These are phyloP conservation scores for Phytophthora crassamura DNA, from an alignment of 352 stramenopile species.

Conservation along the genomic window DNA sequence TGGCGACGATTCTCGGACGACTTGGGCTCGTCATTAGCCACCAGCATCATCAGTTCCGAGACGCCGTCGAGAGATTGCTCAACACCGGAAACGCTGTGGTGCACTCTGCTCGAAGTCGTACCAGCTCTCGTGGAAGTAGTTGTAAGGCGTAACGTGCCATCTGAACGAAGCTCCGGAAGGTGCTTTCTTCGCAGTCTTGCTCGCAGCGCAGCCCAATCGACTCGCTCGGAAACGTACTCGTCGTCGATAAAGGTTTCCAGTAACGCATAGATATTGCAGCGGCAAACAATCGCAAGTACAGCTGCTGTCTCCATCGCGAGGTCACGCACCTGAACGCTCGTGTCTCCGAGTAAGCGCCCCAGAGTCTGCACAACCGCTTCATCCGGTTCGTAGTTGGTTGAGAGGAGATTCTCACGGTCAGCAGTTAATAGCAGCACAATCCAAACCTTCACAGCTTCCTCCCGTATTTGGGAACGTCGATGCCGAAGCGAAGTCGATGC, in stretches of 20 bases:
- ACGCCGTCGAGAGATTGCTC: slow-evolving; percentile 48
- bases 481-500: slow-evolving; percentile 48
- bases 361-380: slow-evolving; percentile 45
- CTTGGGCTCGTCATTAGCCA: slow-evolving; percentile 9
- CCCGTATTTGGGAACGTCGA: slow-evolving; percentile 61
- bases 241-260: slow-evolving; percentile 59
- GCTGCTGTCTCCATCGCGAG: slow-evolving; percentile 55
- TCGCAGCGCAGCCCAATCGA: slow-evolving; percentile 59
- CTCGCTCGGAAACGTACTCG: slow-evolving; percentile 55
- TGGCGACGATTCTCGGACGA: background rate
- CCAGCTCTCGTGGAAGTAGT: background rate
- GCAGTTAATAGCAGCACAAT: slow-evolving; percentile 52
- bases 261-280: slow-evolving; percentile 50
- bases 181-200: slow-evolving; percentile 44
- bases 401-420: slow-evolving; percentile 28
- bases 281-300: slow-evolving; percentile 40
- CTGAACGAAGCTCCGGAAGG: slow-evolving; percentile 45
- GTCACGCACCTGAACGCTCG: slow-evolving; percentile 45
- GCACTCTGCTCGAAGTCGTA: background rate
- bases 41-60: slow-evolving; percentile 50
- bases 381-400: slow-evolving; percentile 24
- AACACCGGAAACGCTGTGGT: slow-evolving; percentile 18
- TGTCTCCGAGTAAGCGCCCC: slow-evolving; percentile 57
- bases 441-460: slow-evolving; percentile 69
- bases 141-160: slow-evolving; percentile 37